phyloP scores from a whole-genome alignment of 768 basidiomycete genomes.

The Exidia glandulosa region DNA sequence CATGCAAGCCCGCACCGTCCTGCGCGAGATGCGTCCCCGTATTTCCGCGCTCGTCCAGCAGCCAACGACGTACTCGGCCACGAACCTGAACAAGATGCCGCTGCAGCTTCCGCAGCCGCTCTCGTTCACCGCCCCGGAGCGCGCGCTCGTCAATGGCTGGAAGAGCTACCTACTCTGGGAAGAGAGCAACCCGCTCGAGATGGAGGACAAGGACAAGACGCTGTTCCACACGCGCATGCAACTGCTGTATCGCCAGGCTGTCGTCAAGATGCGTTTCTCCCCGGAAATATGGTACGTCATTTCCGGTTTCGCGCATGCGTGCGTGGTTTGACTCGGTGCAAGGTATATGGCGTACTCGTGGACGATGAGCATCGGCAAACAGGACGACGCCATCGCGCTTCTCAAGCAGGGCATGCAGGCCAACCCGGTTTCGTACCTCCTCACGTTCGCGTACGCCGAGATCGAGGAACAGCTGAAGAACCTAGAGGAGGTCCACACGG shows the following conservation, averaged over 20 bases:
- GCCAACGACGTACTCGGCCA: constrained; percentile 27
- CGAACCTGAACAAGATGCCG: constrained; percentile 21
- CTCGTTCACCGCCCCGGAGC: constrained; percentile 61
- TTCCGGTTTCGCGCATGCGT: background rate
- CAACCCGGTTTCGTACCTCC: constrained; percentile 76
- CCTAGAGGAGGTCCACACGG: constrained; percentile 52
- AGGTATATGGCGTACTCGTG: constrained; percentile 91
- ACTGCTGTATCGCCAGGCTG: constrained; percentile 78
- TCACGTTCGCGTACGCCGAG: constrained; percentile 87
- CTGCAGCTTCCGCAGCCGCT: constrained; percentile 61
- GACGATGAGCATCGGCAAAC: constrained; percentile 61
- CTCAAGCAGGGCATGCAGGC: constrained; percentile 81
- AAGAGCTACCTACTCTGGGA: constrained; percentile 92
- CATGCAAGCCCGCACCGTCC: constrained; percentile 87
- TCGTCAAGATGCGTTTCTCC: constrained; percentile 88
- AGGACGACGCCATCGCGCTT: constrained; percentile 72
- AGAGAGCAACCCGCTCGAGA: constrained; percentile 84
- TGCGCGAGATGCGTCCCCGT: constrained; percentile 66
- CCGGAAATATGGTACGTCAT: constrained; percentile 78
- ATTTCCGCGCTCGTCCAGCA: constrained; percentile 49
- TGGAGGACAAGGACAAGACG: constrained; percentile 71
- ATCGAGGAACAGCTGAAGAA: constrained; percentile 53
- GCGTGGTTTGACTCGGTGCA: background rate
- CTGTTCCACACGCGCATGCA: constrained; percentile 60
- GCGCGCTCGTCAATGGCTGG: constrained; percentile 75